Evolutionary conservation across 495 filamentous ascomycete genomes (phyloP).

Genomic region (Letharia columbiana): DNA sequence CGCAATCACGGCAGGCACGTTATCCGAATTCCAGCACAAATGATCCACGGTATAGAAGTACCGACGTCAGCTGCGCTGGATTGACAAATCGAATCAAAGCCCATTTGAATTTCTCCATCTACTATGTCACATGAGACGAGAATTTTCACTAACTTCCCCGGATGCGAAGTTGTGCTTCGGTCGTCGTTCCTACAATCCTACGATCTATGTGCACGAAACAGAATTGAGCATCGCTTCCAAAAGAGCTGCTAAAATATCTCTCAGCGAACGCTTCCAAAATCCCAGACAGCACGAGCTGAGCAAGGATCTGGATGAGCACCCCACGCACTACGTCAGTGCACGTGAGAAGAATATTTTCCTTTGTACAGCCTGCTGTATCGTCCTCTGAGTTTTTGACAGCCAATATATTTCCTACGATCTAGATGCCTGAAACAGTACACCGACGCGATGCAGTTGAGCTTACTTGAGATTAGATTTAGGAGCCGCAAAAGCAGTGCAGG

Average conservation of each 20-base stretch:
- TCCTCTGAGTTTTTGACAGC: background rate
- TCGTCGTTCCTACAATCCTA: background rate
- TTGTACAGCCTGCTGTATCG: background rate
- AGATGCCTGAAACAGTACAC: background rate
- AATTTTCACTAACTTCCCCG: background rate
- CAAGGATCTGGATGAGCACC: background rate
- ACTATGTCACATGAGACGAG: background rate
- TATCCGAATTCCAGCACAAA: background rate
- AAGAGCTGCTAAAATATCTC: background rate
- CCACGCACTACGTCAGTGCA: background rate
- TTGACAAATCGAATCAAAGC: background rate
- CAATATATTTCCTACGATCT: background rate
- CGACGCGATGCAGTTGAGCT: background rate
- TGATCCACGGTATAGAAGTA: background rate
- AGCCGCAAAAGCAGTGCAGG: background rate
- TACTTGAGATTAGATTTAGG: background rate
- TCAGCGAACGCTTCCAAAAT: background rate
- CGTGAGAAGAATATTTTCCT: background rate
- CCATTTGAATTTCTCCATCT: background rate
- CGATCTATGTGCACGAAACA: background rate
- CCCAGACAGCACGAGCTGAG: background rate
- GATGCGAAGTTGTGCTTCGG: background rate
- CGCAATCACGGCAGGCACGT: background rate
- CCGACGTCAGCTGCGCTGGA: background rate
- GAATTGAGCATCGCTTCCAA: background rate